Percentiles rank a stretch among this genome's conserved stretches.
phyloP scores from a whole-genome alignment of 805 yeast genomes.

The Ogataea neopini region DNA sequence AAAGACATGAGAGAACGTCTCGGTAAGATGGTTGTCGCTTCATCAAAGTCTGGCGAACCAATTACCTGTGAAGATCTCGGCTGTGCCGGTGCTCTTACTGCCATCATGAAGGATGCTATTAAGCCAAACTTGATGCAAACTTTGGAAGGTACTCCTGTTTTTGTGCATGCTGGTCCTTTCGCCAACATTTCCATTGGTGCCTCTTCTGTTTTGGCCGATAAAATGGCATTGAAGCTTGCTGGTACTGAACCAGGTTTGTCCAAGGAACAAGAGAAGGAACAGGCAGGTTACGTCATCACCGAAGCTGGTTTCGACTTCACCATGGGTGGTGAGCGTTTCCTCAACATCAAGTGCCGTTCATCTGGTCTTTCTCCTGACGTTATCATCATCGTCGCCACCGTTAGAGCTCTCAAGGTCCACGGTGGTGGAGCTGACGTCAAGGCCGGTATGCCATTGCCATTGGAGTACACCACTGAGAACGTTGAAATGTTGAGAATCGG shows the following conservation, averaged over 20 bases:
- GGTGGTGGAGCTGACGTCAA: conserved; percentile 98
- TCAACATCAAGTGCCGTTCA: conserved; percentile 92
- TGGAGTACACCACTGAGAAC: conserved; percentile 78
- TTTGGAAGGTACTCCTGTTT: conserved; percentile 94
- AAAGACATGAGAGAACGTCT: conserved; percentile 84
- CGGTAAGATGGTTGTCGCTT: conserved; percentile 87
- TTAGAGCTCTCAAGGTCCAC: conserved; percentile 93
- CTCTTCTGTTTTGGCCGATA: conserved; percentile 90
- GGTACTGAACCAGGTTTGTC: conserved; percentile 55
- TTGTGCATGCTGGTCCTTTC: conserved; percentile 97
- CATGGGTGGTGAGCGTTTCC: conserved; percentile 98
- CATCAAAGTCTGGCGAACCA: conserved; percentile 72
- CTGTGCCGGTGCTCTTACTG: conserved; percentile 93
- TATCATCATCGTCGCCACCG: conserved; percentile 93
- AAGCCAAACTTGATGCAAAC: conserved; percentile 98
- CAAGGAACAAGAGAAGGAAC: conserved; percentile 32
- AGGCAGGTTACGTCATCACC: conserved; percentile 86
- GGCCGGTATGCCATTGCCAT: conserved; percentile 87
- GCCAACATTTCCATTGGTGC: conserved; percentile 98
- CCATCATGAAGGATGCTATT: conserved; percentile 91
- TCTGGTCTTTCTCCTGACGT: conserved; percentile 87
- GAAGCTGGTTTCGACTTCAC: conserved; percentile 99
- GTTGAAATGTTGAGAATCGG: conserved; percentile 77
- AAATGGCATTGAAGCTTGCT: conserved; percentile 86
- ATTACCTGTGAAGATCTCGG: conserved; percentile 94